Percentiles rank a stretch among this genome's conserved stretches.
These are phyloP conservation scores for Neurospora terricola DNA, from an alignment of 495 filamentous ascomycete genomes.

Conservation along the genomic window DNA sequence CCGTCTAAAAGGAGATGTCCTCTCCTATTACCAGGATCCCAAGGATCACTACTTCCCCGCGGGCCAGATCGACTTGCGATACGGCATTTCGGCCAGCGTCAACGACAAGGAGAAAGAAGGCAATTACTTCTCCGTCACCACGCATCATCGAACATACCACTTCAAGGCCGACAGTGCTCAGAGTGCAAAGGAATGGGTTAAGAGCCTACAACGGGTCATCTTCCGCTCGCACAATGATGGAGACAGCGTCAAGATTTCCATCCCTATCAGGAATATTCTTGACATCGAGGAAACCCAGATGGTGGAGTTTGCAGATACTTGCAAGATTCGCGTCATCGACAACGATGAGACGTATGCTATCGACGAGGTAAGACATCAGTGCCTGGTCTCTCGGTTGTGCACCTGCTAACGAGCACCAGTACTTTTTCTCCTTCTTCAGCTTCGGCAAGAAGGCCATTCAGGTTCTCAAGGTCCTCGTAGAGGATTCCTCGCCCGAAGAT, in stretches of 20 bases:
- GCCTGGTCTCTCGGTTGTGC: background rate
- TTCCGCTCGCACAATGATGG: slow-evolving; percentile 94
- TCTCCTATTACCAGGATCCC: slow-evolving; percentile 84
- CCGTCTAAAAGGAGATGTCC: slow-evolving; percentile 83
- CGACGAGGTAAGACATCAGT: slow-evolving; percentile 61
- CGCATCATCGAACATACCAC: slow-evolving; percentile 71
- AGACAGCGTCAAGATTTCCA: slow-evolving; percentile 90
- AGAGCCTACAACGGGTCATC: slow-evolving; percentile 85
- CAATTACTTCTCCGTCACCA: slow-evolving; percentile 68
- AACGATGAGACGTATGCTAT: slow-evolving; percentile 89
- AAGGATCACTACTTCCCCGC: slow-evolving; percentile 85
- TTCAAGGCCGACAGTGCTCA: slow-evolving; percentile 82
- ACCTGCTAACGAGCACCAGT: slow-evolving; percentile 43
- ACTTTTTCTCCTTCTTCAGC: slow-evolving; percentile 93
- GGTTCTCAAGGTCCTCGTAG: slow-evolving; percentile 64
- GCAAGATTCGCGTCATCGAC: slow-evolving; percentile 87
- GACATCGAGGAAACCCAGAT: slow-evolving; percentile 90
- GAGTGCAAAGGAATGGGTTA: slow-evolving; percentile 97
- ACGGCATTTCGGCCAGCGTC: slow-evolving; percentile 77
- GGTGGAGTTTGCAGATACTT: slow-evolving; percentile 85
- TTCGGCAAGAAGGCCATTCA: slow-evolving; percentile 77
- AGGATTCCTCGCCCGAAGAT: slow-evolving; percentile 48
- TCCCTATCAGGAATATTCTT: slow-evolving; percentile 81
- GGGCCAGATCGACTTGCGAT: slow-evolving; percentile 85
- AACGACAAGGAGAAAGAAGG: slow-evolving; percentile 65